Percentiles rank a stretch among this genome's conserved stretches.
Evolutionary conservation across 1,284 basidiomycete species (phyloP).

Genomic region (Rhodofomes roseus): DNA sequence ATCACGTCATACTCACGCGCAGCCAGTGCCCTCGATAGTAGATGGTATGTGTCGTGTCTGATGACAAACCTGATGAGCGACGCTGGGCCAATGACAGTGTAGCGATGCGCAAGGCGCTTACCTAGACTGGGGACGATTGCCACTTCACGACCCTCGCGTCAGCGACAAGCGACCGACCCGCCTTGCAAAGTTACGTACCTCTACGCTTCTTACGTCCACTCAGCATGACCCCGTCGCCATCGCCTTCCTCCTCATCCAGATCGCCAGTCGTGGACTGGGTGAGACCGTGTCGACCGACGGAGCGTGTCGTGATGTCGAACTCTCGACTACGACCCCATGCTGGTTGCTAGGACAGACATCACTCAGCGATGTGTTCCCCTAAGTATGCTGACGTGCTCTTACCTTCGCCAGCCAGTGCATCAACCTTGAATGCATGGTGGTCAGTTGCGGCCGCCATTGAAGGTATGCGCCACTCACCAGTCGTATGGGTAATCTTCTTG

Average conservation of each 20-base stretch:
- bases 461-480: slow-evolving; percentile 45
- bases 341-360: slow-evolving; percentile 57
- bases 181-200: slow-evolving; percentile 44
- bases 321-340: slow-evolving; percentile 81
- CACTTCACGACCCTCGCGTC: slow-evolving; percentile 14
- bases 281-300: slow-evolving; percentile 55
- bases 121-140: slow-evolving; percentile 30
- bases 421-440: slow-evolving; percentile 44
- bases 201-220: slow-evolving; percentile 65
- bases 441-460: slow-evolving; percentile 1
- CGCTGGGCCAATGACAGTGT: background rate
- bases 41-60: slow-evolving; percentile 82
- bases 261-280: slow-evolving; percentile 68
- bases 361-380: slow-evolving; percentile 2
- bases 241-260: slow-evolving; percentile 73
- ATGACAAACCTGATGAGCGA: slow-evolving; percentile 16
- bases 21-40: slow-evolving; percentile 86
- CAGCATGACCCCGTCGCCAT: slow-evolving; percentile 51
- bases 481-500: slow-evolving; percentile 84
- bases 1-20: slow-evolving; percentile 47
- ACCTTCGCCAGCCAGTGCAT: slow-evolving; percentile 86
- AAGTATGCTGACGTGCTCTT: slow-evolving; percentile 11
- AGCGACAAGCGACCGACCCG: slow-evolving; percentile 8
- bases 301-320: slow-evolving; percentile 82
- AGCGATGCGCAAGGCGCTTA: slow-evolving; percentile 11